Percentiles rank a stretch among this genome's conserved stretches.
Evolutionary conservation across 768 basidiomycete species (phyloP).

Genomic region (Suillus fuscotomentosus): DNA sequence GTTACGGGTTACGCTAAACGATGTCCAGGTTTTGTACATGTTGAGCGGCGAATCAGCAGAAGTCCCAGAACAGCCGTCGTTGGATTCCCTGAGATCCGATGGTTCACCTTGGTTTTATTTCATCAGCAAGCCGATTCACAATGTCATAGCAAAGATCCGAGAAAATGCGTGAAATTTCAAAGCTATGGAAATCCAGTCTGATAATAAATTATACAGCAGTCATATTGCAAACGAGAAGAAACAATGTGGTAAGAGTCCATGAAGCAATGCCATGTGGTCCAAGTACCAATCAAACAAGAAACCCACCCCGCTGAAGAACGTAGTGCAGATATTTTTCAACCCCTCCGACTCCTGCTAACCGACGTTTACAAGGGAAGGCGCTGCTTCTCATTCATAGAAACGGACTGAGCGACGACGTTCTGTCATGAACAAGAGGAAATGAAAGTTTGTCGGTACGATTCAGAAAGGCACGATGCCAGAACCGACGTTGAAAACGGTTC

Average conservation of each 20-base stretch:
- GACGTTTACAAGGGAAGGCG: constrained; percentile 21
- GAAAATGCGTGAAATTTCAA: not conserved
- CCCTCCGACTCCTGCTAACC: not conserved
- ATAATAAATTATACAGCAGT: constrained; percentile 4
- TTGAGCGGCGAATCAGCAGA: not conserved
- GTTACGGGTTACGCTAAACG: too few species aligned
- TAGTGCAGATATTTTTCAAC: constrained; percentile 2
- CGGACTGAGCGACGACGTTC: constrained; percentile 16
- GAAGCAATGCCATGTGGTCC: constrained; percentile 3
- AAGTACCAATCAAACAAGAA: not conserved
- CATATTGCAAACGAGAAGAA: not conserved
- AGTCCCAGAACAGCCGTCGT: not conserved
- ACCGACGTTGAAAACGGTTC: constrained; percentile 9
- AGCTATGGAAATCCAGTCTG: constrained; percentile 1
- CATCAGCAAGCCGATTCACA: not conserved
- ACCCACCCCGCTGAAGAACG: not conserved
- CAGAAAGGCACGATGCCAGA: constrained; percentile 6
- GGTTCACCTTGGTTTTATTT: not conserved
- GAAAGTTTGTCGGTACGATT: constrained; percentile 7
- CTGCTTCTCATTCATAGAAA: constrained; percentile 30
- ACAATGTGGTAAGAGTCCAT: constrained; percentile 2
- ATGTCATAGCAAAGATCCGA: not conserved
- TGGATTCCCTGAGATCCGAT: not conserved
- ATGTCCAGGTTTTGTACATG: not conserved
- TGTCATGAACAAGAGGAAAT: constrained; percentile 16